These are phyloP conservation scores for Miscanthus lutarioriparius DNA, from an alignment of 176 grass and related monocot genomes.

Conservation along the genomic window DNA sequence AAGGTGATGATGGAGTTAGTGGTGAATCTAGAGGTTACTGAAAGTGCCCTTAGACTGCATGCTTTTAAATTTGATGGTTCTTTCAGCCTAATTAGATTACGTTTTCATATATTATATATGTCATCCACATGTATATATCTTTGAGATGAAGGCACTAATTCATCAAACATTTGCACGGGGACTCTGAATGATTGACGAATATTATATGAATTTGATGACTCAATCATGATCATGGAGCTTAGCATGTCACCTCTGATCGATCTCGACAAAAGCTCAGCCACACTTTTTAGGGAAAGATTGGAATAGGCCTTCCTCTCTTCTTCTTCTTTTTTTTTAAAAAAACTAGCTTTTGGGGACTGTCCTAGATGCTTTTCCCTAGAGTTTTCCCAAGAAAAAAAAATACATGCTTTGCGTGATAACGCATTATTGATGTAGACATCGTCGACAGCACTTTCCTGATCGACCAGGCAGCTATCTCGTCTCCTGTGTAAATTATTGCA, in stretches of 20 bases:
- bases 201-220: constrained; percentile 9
- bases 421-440: constrained; percentile 9
- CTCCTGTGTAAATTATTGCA: background rate
- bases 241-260: constrained; percentile 11
- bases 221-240: background rate
- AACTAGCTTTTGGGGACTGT: background rate
- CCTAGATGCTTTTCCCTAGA: background rate
- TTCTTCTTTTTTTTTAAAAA: background rate
- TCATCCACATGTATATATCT: background rate
- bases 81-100: background rate
- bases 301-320: background rate
- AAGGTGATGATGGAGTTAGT: background rate
- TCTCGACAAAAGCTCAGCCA: constrained; percentile 27
- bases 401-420: background rate
- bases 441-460: background rate
- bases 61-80: background rate
- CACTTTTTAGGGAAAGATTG: constrained; percentile 20
- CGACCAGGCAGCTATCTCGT: background rate
- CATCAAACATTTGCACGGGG: constrained; percentile 21
- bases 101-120: background rate
- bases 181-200: constrained; percentile 9
- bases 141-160: background rate
- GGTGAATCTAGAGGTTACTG: background rate
- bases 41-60: background rate
- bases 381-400: background rate